phyloP scores from a whole-genome alignment of 768 basidiomycete genomes.

The Mrakia gelida region DNA sequence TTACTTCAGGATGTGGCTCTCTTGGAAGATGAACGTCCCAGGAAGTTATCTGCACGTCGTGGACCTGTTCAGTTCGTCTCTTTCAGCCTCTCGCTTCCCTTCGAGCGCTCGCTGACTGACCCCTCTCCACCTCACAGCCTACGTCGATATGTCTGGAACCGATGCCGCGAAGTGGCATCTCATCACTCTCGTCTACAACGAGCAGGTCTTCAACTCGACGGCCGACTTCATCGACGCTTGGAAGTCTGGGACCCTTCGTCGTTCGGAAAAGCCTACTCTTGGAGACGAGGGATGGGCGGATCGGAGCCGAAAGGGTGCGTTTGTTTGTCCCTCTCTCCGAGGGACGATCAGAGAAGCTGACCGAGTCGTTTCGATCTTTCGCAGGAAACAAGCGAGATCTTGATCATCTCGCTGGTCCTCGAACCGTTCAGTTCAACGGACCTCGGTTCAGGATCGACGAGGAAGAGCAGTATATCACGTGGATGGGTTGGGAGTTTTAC shows the following conservation, averaged over 20 bases:
- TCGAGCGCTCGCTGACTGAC: too few relatives aligned
- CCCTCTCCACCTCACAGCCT: conserved; percentile 38
- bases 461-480: conserved; percentile 55
- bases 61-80: conserved; percentile 49
- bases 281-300: conserved; percentile 45
- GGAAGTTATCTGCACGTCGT: conserved; percentile 54
- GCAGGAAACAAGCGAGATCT: conserved; percentile 50
- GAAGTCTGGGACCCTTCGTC: conserved; percentile 33
- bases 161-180: conserved; percentile 53
- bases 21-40: conserved; percentile 40
- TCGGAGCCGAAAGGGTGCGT: conserved; percentile 48
- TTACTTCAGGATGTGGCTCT: conserved; percentile 22
- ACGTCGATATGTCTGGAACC: conserved; percentile 57
- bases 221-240: conserved; percentile 56
- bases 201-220: conserved; percentile 53
- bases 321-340: too few relatives aligned
- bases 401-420: conserved; percentile 63
- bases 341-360: too few relatives aligned
- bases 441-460: conserved; percentile 57
- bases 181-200: conserved; percentile 54
- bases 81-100: too few relatives aligned
- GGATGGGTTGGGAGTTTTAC: conserved; percentile 65
- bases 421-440: conserved; percentile 57
- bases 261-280: conserved; percentile 44
- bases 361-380: too few relatives aligned